Evolutionary conservation across 2,329 filamentous ascomycete genomes (phyloP).

Genomic region (Fusarium brevicatenulatum): DNA sequence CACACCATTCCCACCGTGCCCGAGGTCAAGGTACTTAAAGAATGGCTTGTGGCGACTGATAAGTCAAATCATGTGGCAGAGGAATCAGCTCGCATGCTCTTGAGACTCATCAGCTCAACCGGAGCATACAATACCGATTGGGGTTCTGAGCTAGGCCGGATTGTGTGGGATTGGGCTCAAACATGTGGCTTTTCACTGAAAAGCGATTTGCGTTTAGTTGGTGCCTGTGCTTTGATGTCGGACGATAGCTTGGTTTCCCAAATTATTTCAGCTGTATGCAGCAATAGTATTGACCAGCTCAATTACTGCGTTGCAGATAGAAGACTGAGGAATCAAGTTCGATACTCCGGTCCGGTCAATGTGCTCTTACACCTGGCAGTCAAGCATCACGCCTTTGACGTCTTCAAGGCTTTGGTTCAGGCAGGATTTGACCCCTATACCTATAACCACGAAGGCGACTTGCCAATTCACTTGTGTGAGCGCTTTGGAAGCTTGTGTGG

Average conservation of each 20-base stretch:
- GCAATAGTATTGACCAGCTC: not conserved
- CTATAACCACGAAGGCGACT: fast-evolving
- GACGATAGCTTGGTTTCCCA: not conserved
- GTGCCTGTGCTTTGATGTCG: not conserved
- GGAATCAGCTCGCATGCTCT: not conserved
- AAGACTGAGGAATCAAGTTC: not conserved
- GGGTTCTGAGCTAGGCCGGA: not conserved
- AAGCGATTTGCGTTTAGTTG: not conserved
- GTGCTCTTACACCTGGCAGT: not conserved
- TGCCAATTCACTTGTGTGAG: not conserved
- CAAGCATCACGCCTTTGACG: fast-evolving
- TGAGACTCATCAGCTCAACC: not conserved
- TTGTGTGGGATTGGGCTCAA: not conserved
- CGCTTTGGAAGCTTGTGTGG: not conserved
- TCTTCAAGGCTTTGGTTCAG: not conserved
- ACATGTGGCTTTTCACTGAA: not conserved
- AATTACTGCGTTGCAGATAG: not conserved
- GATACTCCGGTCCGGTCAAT: fast-evolving
- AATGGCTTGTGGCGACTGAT: not conserved
- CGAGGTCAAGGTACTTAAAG: not conserved
- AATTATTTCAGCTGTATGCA: not conserved
- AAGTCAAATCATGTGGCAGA: not conserved
- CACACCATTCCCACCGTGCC: fast-evolving
- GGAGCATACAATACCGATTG: not conserved
- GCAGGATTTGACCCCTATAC: not conserved